phyloP scores from a whole-genome alignment of 495 filamentous ascomycete genomes.

The Aspergillus wentii region DNA sequence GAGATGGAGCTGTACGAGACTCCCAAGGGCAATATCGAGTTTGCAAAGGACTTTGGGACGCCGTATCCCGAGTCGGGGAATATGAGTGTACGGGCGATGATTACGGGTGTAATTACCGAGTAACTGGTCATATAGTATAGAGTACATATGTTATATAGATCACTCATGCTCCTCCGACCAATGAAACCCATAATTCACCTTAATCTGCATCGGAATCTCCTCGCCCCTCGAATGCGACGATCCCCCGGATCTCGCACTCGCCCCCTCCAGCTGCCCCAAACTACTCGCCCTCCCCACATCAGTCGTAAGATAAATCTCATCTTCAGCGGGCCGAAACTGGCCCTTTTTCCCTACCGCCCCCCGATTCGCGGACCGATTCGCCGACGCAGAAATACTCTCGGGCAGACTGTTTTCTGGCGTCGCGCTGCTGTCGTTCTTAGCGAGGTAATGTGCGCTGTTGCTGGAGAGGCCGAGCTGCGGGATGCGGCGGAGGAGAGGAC shows the following conservation, averaged over 20 bases:
- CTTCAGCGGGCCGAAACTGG: constrained; percentile 6
- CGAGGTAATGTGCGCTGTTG: too few species aligned
- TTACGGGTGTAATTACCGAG: constrained; percentile 13
- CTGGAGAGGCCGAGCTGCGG: too few species aligned
- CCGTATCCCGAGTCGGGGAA: constrained; percentile 11
- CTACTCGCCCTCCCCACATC: constrained; percentile 1
- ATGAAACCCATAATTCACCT: constrained; percentile 7
- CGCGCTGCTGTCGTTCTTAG: too few species aligned
- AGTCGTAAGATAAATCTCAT: constrained; percentile 10
- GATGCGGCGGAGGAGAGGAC: too few species aligned
- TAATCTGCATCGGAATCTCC: constrained; percentile 4
- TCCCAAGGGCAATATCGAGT: constrained; percentile 19
- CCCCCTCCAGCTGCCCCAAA: background rate
- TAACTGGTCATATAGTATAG: too few species aligned
- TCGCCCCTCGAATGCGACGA: background rate
- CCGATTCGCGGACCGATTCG: constrained; percentile 2
- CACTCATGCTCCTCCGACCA: constrained; percentile 5
- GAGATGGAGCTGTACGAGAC: constrained; percentile 35
- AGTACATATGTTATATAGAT: too few species aligned
- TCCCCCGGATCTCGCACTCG: background rate
- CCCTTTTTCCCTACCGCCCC: background rate
- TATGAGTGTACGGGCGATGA: constrained; percentile 12
- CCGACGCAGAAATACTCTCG: background rate
- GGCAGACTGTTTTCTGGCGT: background rate
- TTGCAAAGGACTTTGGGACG: constrained; percentile 21